A percentile compares a stretch with the other conserved stretches of the same genome.
Conservation (phyloP, 2,329 filamentous ascomycete species). For the Elsinoe necatrix region DNA sequence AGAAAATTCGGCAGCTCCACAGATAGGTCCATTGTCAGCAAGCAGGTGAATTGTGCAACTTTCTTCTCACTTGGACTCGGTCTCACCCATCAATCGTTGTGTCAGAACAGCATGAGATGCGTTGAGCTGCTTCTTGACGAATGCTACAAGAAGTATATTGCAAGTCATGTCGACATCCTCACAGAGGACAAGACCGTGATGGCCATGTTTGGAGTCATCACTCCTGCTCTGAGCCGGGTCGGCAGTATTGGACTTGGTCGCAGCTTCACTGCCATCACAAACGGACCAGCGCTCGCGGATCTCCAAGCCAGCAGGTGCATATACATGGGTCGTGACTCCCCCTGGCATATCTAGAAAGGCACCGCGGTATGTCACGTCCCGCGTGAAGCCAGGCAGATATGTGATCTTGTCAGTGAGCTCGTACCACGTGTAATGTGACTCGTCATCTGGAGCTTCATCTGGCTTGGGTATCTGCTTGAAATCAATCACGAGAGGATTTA, state of each 20-base stretch:
- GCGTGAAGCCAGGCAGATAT: conserved; percentile 7
- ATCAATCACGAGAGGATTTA: conserved; percentile 14
- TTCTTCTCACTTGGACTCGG: not conserved
- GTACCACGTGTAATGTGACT: conserved; percentile 14
- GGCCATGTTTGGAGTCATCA: not conserved
- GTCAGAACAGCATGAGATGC: conserved; percentile 10
- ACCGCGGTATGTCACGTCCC: conserved; percentile 9
- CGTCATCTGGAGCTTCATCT: conserved; percentile 3
- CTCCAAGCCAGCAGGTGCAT: conserved; percentile 12
- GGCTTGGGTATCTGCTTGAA: not conserved
- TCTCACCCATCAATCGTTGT: not conserved
- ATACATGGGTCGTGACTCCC: conserved; percentile 8
- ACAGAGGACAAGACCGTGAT: not conserved
- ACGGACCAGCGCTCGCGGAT: conserved; percentile 12
- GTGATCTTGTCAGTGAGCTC: conserved; percentile 15
- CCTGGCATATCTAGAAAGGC: conserved; percentile 12
- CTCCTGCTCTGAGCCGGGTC: not conserved
- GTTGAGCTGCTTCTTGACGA: conserved; percentile 12
- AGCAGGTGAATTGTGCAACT: too few relatives aligned
- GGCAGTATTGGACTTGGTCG: not conserved
- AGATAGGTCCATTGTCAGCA: too few relatives aligned
- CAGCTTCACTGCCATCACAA: not conserved
- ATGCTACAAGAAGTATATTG: conserved; percentile 4
- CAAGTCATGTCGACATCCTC: conserved; percentile 15
- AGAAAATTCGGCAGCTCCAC: too few relatives aligned